Conservation (phyloP, 345 rosid species). For the Eucalyptus caleyi region DNA sequence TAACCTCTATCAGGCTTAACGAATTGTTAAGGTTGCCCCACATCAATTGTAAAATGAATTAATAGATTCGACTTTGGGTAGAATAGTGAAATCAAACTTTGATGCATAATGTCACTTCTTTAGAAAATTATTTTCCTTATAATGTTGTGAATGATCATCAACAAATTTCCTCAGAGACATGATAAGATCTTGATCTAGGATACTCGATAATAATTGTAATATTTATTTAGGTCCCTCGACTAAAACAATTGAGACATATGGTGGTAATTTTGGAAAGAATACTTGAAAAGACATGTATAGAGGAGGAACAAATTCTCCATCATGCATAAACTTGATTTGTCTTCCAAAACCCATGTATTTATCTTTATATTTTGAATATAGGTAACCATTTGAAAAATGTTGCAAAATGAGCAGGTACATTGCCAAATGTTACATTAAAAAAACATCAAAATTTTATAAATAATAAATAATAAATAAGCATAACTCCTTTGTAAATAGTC, state of each 20-base stretch:
- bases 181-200: fast-evolving
- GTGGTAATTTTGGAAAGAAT: too few relatives aligned
- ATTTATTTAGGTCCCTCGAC: fast-evolving
- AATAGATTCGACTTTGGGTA: too few relatives aligned
- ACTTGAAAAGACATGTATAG: fast-evolving
- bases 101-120: fast-evolving
- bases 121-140: fast-evolving
- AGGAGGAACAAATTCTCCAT: too few relatives aligned
- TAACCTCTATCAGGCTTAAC: fast-evolving
- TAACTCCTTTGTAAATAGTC: fast-evolving
- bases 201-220: fast-evolving
- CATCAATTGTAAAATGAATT: fast-evolving
- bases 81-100: fast-evolving
- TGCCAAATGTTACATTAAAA: fast-evolving
- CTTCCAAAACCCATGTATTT: too few relatives aligned
- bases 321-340: fast-evolving
- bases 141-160: fast-evolving
- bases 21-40: fast-evolving
- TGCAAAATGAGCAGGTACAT: fast-evolving
- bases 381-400: fast-evolving
- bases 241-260: fast-evolving
- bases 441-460: fast-evolving
- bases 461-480: too few relatives aligned
- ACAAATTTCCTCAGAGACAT: fast-evolving
- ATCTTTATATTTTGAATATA: too few relatives aligned